Base-by-base conservation (phyloP, 306 rosid genomes). In the Vigna hirtella region DNA sequence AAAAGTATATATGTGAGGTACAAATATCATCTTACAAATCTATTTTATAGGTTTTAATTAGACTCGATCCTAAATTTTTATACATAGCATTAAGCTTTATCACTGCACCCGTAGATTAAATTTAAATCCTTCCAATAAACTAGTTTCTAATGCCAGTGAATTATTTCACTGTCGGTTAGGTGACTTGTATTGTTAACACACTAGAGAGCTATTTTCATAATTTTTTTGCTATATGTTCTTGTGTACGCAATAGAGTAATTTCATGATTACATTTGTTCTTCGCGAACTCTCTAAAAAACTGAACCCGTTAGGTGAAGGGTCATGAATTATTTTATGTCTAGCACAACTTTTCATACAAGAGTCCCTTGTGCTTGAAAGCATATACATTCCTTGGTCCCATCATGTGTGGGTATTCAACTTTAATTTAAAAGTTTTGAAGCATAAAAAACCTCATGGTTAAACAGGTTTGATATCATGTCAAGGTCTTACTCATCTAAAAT, bases 401-500 rank as follows among this genome's bases (percentile, higher is more conserved):
- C 59, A 61, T 47, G 48, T 59, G 45, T 45, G 28, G 50, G 22
- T 59, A 45, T 45, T 59, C 61, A 62, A 47, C 22, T 28, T 48
- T 32, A 61, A 17, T 74, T 57, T 74, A 32, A 20, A 62, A 45
- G 62, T 30, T 62, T 62, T 16, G 36, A n/a, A 18, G 49, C 20
- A 8, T 10, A 1, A 26, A 26, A 26, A 9, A 59, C 14, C 30
- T 36, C 55, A 4, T 65, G 73, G 65, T 65, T 65, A 9, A 24
- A 52, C 45, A 40, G 18, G 20, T 48, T 47, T 4, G 45, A 26
- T 77, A 16, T 5, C 38, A 45, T 69, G 76, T 78, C 51, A 32
- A 56, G 48, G 67, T 58, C 63, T 52, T 18, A 16, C 51, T 47
- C 53, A 34, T 79, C 65, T 70, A 49, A 59, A 70, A 79, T 40